Evolutionary conservation across 345 rosid species (phyloP).

Genomic region (Isatis tinctoria): DNA sequence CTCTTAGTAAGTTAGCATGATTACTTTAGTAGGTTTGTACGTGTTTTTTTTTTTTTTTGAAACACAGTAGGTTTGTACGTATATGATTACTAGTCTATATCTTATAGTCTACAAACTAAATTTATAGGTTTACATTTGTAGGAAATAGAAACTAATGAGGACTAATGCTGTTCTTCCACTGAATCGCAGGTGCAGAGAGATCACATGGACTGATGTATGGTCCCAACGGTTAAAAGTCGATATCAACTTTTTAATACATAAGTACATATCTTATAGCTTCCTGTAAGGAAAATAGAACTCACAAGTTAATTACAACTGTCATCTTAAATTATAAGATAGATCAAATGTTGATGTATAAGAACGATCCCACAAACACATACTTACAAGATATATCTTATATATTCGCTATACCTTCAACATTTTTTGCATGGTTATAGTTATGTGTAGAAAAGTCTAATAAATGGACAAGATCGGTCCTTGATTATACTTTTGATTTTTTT

Average conservation of each 20-base stretch:
- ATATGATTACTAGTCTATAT: background rate
- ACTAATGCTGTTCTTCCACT: conserved; percentile 3
- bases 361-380: background rate
- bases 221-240: conserved; percentile 17
- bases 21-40: background rate
- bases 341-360: background rate
- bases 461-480: background rate
- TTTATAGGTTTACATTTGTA: background rate
- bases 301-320: background rate
- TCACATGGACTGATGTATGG: conserved; percentile 14
- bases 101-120: background rate
- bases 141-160: background rate
- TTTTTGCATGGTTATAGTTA: background rate
- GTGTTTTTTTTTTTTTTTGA: no score
- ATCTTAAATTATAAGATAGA: background rate
- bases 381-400: background rate
- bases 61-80: no score
- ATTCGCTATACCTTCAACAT: background rate
- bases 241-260: conserved; percentile 12
- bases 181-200: background rate
- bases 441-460: background rate
- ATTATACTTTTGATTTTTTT: background rate
- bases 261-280: background rate
- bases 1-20: background rate
- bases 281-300: background rate